Evolutionary conservation across 2,329 filamentous ascomycete species (phyloP), one percentile per base, ranked within the genome.

Genomic region (Ilyonectria robusta): DNA sequence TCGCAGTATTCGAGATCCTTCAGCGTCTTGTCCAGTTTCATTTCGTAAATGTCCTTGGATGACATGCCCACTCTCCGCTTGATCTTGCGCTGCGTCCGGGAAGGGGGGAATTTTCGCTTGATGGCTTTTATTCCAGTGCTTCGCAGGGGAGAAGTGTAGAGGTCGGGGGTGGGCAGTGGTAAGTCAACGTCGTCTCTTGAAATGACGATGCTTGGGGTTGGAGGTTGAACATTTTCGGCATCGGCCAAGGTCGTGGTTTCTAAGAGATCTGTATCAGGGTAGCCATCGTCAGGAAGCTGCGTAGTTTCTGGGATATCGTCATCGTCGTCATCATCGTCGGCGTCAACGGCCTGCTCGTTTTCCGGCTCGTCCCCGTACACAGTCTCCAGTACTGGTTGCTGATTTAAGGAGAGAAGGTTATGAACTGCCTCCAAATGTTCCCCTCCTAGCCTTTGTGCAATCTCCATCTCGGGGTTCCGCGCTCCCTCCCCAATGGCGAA

Each of bases 111-210:
- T 19, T 40, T 70, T 1, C 72, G 46, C 8, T 69, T 67, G 0
- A 62, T 57, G 0, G 65, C 71, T 33, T 66, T 23, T 48, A 40
- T 31, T 0, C 73, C 73, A 1, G 70, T 72, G 3, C 73, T 76
- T 4, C 67, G 46, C 6, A 70, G 46, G 2, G 72, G 67, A 4
- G 54, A 10, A 15, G 55, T 56, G 2, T 72, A 58, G 31, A 64
- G 15, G 1, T 59, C 61, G 1, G 59, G 73, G 0, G 61, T 69
- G 0, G 69, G 64, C 1, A 71, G 72, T 1, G 67, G n/a, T n/a
- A 59, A 21, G n/a, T 70, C 63, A 31, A 72, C 53, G 8, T 59
- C 15, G 1, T 11, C 31, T 33, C 31, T 33, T 33, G 11, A 11
- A 33, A 33, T 11, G 2, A 33, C 2, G 2, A 4, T 33, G 31